phyloP scores from a whole-genome alignment of 176 grass and related monocot genomes.

The Cenchrus purpureus region DNA sequence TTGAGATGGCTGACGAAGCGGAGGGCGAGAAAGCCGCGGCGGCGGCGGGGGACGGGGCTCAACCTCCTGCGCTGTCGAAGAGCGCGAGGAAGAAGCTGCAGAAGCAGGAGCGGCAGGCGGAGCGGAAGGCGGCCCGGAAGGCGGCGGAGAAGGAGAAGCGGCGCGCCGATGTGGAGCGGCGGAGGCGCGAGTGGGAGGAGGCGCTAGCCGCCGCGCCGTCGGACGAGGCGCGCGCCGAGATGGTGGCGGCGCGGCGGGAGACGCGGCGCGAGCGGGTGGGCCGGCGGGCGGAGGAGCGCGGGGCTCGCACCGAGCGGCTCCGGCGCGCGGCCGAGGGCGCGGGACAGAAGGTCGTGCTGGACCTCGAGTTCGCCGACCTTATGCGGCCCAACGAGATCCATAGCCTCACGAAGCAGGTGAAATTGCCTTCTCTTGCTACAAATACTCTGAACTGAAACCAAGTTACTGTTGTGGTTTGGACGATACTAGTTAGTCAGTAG shows the following conservation, averaged over 20 bases:
- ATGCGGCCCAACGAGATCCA: constrained; percentile 80
- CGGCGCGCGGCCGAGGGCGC: constrained; percentile 52
- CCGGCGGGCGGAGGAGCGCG: constrained; percentile 56
- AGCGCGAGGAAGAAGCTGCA: constrained; percentile 64
- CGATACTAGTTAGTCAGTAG: neutral
- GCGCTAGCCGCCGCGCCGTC: constrained; percentile 54
- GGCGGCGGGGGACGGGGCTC: neutral
- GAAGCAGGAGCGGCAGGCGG: constrained; percentile 71
- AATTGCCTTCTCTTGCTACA: constrained; percentile 5
- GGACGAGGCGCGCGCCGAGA: constrained; percentile 57
- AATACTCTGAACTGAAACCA: neutral
- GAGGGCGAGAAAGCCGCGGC: constrained; percentile 5
- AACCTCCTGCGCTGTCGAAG: constrained; percentile 49
- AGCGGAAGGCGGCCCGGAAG: constrained; percentile 67
- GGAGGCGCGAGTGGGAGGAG: constrained; percentile 68
- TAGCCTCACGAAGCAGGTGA: constrained; percentile 78
- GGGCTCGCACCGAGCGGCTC: constrained; percentile 51
- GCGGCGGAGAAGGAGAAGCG: constrained; percentile 69
- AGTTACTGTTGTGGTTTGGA: neutral
- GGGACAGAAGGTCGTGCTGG: constrained; percentile 76
- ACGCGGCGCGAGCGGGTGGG: constrained; percentile 62
- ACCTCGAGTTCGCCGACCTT: constrained; percentile 76
- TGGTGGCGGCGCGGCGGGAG: constrained; percentile 56
- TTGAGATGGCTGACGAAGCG: constrained; percentile 47
- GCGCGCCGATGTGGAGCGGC: constrained; percentile 50